Conservation (phyloP, 257 asterid genomes). For the Forsythia viridissima region DNA sequence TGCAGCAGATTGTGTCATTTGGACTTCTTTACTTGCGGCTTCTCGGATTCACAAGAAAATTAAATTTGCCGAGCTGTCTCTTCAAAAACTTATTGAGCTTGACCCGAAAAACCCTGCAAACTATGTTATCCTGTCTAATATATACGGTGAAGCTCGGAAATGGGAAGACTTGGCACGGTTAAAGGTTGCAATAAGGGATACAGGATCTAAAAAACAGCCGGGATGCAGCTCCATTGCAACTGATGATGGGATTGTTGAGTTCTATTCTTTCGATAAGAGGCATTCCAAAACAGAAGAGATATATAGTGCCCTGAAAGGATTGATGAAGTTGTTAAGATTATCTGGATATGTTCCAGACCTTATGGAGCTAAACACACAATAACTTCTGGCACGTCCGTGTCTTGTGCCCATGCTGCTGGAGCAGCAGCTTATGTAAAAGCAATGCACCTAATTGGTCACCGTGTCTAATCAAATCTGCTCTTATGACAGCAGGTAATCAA, state of each 20-base stretch:
- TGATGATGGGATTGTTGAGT: constrained; percentile 56
- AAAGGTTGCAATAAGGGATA: constrained; percentile 66
- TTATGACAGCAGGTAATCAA: too few relatives aligned
- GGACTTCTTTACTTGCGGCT: constrained; percentile 76
- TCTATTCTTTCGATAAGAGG: constrained; percentile 70
- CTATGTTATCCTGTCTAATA: constrained; percentile 70
- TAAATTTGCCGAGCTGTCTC: constrained; percentile 61
- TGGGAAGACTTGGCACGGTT: constrained; percentile 70
- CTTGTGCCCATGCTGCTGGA: too few relatives aligned
- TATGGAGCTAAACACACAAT: constrained; percentile 14
- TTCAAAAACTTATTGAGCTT: constrained; percentile 63
- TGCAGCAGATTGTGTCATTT: constrained; percentile 62
- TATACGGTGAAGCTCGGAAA: constrained; percentile 67
- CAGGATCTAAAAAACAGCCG: constrained; percentile 63
- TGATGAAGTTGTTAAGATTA: constrained; percentile 48
- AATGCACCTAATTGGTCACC: too few relatives aligned
- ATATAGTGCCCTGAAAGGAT: constrained; percentile 52
- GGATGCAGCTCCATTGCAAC: constrained; percentile 74
- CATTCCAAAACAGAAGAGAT: constrained; percentile 58
- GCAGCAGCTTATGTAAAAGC: too few relatives aligned
- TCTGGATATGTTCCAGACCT: constrained; percentile 29
- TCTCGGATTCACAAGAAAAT: constrained; percentile 67
- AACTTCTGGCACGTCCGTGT: too few relatives aligned
- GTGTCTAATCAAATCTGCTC: too few relatives aligned
- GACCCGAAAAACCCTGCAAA: constrained; percentile 75